Conservation (phyloP, 345 rosid genomes). For the Erucastrum elatum region DNA sequence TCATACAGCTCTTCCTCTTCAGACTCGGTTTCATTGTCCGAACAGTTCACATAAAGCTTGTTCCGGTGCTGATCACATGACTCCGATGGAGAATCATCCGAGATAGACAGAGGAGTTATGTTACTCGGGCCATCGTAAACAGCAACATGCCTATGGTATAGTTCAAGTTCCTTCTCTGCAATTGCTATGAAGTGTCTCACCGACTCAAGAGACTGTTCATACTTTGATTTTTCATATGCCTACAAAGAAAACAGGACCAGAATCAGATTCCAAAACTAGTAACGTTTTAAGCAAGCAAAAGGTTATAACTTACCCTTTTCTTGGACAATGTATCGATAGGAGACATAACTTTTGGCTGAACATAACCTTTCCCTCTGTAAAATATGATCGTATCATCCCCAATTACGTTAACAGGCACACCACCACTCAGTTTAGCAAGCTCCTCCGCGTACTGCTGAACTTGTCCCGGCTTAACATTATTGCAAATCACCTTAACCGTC, state of each 20-base stretch:
- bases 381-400: slow-evolving; percentile 80
- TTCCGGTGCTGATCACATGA: slow-evolving; percentile 21
- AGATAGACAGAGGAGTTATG: slow-evolving; percentile 54
- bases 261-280: too few species aligned
- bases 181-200: slow-evolving; percentile 75
- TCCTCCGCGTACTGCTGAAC: slow-evolving; percentile 63
- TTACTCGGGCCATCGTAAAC: slow-evolving; percentile 70
- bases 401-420: slow-evolving; percentile 68
- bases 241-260: slow-evolving; percentile 34
- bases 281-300: too few species aligned
- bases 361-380: slow-evolving; percentile 81
- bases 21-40: slow-evolving; percentile 38
- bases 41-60: slow-evolving; percentile 25
- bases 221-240: slow-evolving; percentile 87
- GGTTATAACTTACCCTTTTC: slow-evolving; percentile 51
- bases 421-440: slow-evolving; percentile 87
- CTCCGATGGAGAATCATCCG: slow-evolving; percentile 49
- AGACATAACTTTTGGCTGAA: slow-evolving; percentile 88
- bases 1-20: slow-evolving; percentile 34
- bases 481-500: slow-evolving; percentile 93
- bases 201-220: slow-evolving; percentile 84
- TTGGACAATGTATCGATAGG: slow-evolving; percentile 87
- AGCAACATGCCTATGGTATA: slow-evolving; percentile 69
- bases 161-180: slow-evolving; percentile 80
- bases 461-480: slow-evolving; percentile 76